Conservation (phyloP, 2,329 filamentous ascomycete species). For the Aaosphaeria arxii region DNA sequence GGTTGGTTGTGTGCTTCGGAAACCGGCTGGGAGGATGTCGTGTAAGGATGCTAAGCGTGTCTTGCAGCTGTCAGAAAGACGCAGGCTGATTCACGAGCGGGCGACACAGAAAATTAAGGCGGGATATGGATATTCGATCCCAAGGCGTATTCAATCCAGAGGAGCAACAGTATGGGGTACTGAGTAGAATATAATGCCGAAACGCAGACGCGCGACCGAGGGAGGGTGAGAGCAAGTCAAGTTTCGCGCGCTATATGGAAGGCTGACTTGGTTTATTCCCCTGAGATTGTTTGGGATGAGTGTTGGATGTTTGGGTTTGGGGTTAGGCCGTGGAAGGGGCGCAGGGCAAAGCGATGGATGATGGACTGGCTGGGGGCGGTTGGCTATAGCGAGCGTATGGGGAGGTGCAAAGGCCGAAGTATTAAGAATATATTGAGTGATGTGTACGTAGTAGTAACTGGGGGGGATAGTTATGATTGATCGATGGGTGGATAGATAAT, state of each 20-base stretch:
- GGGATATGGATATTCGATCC: background rate
- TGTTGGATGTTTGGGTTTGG: too few species aligned
- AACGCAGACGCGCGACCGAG: slow-evolving; percentile 11
- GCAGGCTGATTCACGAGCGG: background rate
- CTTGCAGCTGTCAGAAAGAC: slow-evolving; percentile 22
- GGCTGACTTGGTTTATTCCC: too few species aligned
- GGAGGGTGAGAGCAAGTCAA: too few species aligned
- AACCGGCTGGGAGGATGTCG: slow-evolving; percentile 19
- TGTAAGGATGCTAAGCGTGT: slow-evolving; percentile 27
- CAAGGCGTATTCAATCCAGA: background rate
- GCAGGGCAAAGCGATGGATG: slow-evolving; percentile 4
- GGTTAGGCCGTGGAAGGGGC: slow-evolving; percentile 1
- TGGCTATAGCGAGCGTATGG: slow-evolving; percentile 19
- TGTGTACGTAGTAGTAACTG: background rate
- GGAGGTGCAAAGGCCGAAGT: slow-evolving; percentile 5
- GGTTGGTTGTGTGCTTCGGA: slow-evolving; percentile 5
- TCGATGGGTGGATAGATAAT: slow-evolving; percentile 1
- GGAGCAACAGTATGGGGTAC: background rate
- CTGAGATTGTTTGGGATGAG: too few species aligned
- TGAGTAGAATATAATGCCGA: slow-evolving; percentile 13
- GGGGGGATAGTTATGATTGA: background rate
- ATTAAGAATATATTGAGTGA: slow-evolving; percentile 12
- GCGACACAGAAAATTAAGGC: too few species aligned
- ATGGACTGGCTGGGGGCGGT: slow-evolving; percentile 9
- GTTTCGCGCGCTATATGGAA: too few species aligned